Percentiles rank a stretch among this genome's conserved stretches.
Evolutionary conservation across 441 rosid species (phyloP).

Genomic region (Adansonia gregorii): DNA sequence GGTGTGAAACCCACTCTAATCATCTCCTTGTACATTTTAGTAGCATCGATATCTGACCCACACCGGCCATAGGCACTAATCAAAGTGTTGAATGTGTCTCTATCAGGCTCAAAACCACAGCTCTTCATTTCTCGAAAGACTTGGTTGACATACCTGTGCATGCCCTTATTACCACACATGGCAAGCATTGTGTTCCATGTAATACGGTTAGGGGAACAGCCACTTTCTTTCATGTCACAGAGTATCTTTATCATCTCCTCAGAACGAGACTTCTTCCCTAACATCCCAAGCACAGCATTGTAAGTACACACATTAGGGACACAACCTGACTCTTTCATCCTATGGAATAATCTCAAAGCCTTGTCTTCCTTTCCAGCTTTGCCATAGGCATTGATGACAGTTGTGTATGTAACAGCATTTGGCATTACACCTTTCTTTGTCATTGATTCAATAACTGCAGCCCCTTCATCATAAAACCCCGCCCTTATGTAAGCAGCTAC

Average conservation of each 20-base stretch:
- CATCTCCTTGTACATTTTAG: constrained; percentile 74
- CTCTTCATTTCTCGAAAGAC: constrained; percentile 79
- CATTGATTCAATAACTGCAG: constrained; percentile 72
- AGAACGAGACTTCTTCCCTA: constrained; percentile 69
- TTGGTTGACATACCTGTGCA: constrained; percentile 62
- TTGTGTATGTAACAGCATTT: constrained; percentile 80
- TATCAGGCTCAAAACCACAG: constrained; percentile 87
- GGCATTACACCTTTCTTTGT: constrained; percentile 68
- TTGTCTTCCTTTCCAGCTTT: constrained; percentile 68
- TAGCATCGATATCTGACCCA: constrained; percentile 66
- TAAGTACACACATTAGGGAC: constrained; percentile 80
- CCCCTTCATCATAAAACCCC: constrained; percentile 80
- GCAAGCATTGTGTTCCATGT: constrained; percentile 95
- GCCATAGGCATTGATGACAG: constrained; percentile 84
- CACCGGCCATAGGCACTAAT: constrained; percentile 80
- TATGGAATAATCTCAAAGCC: constrained; percentile 63
- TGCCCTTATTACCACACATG: constrained; percentile 68
- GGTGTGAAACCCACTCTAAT: constrained; percentile 77
- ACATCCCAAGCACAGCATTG: constrained; percentile 77
- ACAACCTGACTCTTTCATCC: constrained; percentile 77
- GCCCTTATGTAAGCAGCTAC: constrained; percentile 86
- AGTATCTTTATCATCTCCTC: constrained; percentile 77
- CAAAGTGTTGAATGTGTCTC: constrained; percentile 86
- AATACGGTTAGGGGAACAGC: constrained; percentile 76
- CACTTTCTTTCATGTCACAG: constrained; percentile 72